Evolutionary conservation across 2,329 filamentous ascomycete genomes (phyloP).

Genomic region (Aspergillus melleus): DNA sequence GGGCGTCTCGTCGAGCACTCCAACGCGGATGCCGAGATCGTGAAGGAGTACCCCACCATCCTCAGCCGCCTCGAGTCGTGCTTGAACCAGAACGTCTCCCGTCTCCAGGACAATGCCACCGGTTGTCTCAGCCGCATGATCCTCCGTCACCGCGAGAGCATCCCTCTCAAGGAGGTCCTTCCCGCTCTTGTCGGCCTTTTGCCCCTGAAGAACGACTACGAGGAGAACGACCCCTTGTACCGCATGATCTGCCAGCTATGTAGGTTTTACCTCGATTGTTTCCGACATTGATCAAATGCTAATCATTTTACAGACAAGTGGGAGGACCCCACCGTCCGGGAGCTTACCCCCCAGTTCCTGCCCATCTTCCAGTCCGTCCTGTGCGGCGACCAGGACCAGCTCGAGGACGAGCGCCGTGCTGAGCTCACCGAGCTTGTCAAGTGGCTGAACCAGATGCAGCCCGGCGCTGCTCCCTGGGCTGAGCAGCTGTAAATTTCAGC

Average conservation of each 20-base stretch:
- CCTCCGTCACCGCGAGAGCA: slow-evolving; percentile 76
- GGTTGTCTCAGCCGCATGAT: slow-evolving; percentile 93
- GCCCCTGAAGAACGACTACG: slow-evolving; percentile 87
- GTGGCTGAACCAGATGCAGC: slow-evolving; percentile 49
- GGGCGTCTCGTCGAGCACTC: slow-evolving; percentile 84
- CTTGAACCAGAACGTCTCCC: slow-evolving; percentile 72
- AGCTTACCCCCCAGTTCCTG: slow-evolving; percentile 47
- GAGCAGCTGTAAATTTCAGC: slow-evolving; percentile 33
- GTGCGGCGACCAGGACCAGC: slow-evolving; percentile 45
- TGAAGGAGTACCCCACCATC: slow-evolving; percentile 74
- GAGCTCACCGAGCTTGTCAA: slow-evolving; percentile 50
- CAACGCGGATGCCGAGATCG: slow-evolving; percentile 69
- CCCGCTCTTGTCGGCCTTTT: slow-evolving; percentile 76
- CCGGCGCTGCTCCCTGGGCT: slow-evolving; percentile 40
- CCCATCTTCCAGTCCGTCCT: slow-evolving; percentile 51
- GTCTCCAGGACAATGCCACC: slow-evolving; percentile 88
- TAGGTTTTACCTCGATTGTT: too few species aligned
- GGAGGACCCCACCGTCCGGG: slow-evolving; percentile 47
- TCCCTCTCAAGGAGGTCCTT: slow-evolving; percentile 78
- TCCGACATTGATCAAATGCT: too few species aligned
- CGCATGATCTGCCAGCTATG: slow-evolving; percentile 83
- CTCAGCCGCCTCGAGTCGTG: slow-evolving; percentile 84
- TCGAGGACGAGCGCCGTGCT: slow-evolving; percentile 49
- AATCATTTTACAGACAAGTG: slow-evolving; percentile 34
- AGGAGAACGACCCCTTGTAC: slow-evolving; percentile 94